Conservation (phyloP, 352 stramenopile genomes). For the Pythium aquatile region DNA sequence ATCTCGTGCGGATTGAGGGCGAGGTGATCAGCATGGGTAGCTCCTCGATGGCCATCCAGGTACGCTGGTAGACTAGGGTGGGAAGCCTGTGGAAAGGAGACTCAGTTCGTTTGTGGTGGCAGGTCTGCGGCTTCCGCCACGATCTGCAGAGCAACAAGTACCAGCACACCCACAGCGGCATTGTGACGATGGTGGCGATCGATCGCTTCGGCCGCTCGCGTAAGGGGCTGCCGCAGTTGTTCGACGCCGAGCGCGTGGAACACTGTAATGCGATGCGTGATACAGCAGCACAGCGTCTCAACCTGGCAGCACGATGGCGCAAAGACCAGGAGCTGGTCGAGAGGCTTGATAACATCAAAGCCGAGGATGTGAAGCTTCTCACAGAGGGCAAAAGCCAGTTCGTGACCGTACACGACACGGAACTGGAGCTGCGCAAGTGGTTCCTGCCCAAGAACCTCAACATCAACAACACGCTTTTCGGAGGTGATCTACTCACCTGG, state of each 20-base stretch:
- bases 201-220: constrained; percentile 28
- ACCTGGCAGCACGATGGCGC: constrained; percentile 30
- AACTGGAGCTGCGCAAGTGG: constrained; percentile 69
- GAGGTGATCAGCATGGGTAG: constrained; percentile 35
- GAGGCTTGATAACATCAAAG: constrained; percentile 15
- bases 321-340: constrained; percentile 35
- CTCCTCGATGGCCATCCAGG: constrained; percentile 36
- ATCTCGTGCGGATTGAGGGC: constrained; percentile 36
- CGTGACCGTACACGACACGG: constrained; percentile 44
- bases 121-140: constrained; percentile 31
- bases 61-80: constrained; percentile 1
- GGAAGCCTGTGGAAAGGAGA: background rate
- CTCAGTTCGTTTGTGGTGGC: background rate
- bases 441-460: constrained; percentile 73
- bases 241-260: constrained; percentile 17
- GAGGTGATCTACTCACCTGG: constrained; percentile 57
- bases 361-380: constrained; percentile 23
- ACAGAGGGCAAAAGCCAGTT: constrained; percentile 22
- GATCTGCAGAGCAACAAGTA: constrained; percentile 30
- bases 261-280: constrained; percentile 18
- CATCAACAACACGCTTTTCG: constrained; percentile 69
- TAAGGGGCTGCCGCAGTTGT: constrained; percentile 30
- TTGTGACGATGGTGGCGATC: constrained; percentile 41
- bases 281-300: constrained; percentile 28
- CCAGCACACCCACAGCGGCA: constrained; percentile 34